phyloP scores from a whole-genome alignment of 129 eudicot species.

The Daucus carota region DNA sequence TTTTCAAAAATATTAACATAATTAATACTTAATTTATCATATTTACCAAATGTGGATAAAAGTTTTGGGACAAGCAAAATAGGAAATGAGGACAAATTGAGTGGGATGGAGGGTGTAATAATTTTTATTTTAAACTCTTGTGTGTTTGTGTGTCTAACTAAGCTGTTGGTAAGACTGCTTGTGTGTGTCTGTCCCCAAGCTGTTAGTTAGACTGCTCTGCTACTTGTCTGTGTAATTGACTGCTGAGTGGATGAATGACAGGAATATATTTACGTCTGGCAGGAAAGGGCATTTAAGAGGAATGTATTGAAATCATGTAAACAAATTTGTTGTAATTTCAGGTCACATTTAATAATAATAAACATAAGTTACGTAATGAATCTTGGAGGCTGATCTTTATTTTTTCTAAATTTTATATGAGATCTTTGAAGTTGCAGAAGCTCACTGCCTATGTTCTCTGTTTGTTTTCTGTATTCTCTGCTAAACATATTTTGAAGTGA shows the following conservation, averaged over 20 bases:
- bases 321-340: neutral
- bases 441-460: neutral
- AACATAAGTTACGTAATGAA: neutral
- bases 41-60: too few relatives aligned
- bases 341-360: neutral
- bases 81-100: too few relatives aligned
- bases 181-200: too few relatives aligned
- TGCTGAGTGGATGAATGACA: neutral
- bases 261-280: neutral
- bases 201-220: too few relatives aligned
- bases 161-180: too few relatives aligned
- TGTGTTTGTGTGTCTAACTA: too few relatives aligned
- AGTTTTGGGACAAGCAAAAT: too few relatives aligned
- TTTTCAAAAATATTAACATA: too few relatives aligned
- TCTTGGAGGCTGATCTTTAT: neutral
- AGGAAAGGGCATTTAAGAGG: neutral
- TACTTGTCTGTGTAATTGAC: neutral
- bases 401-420: neutral
- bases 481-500: neutral
- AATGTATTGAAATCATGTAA: neutral
- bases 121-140: too few relatives aligned
- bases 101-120: too few relatives aligned
- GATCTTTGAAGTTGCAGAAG: neutral
- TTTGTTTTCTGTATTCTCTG: neutral
- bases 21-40: too few relatives aligned